Percentiles rank a stretch among this genome's conserved stretches.
phyloP scores from a whole-genome alignment of 108 stramenopile genomes.

The Fragilariopsis cylindrus region DNA sequence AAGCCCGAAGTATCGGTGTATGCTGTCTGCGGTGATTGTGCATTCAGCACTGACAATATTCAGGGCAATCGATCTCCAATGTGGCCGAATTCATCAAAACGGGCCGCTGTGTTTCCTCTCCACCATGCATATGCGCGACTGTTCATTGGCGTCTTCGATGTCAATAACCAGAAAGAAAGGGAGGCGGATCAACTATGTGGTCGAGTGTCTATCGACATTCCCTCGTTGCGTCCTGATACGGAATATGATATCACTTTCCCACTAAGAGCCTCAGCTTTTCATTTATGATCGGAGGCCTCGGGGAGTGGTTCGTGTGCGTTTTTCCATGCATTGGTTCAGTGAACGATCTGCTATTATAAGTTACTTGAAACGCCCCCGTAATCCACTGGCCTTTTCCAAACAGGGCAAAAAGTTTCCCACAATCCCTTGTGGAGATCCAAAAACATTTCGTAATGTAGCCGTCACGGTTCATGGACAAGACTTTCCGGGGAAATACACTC shows the following conservation, averaged over 20 bases:
- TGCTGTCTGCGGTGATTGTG: slow-evolving; percentile 54
- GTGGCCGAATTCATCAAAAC: slow-evolving; percentile 49
- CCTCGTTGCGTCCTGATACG: slow-evolving; percentile 51
- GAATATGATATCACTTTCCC: slow-evolving; percentile 69
- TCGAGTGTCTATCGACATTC: slow-evolving; percentile 53
- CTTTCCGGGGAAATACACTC: slow-evolving; percentile 61
- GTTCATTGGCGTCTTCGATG: slow-evolving; percentile 69
- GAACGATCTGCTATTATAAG: slow-evolving; percentile 50
- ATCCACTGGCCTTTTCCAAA: slow-evolving; percentile 37
- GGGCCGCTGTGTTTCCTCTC: slow-evolving; percentile 61
- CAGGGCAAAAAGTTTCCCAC: slow-evolving; percentile 46
- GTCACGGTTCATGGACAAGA: slow-evolving; percentile 58
- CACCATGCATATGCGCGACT: slow-evolving; percentile 64
- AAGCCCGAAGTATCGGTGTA: slow-evolving; percentile 52
- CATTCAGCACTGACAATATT: slow-evolving; percentile 66
- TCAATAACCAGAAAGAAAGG: slow-evolving; percentile 36
- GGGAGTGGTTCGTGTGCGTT: slow-evolving; percentile 66
- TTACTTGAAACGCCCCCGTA: slow-evolving; percentile 50
- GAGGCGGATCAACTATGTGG: slow-evolving; percentile 60
- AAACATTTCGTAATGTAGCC: slow-evolving; percentile 62
- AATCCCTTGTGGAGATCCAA: slow-evolving; percentile 61
- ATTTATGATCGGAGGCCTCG: slow-evolving; percentile 57
- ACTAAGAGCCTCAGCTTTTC: slow-evolving; percentile 50
- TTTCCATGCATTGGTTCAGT: slow-evolving; percentile 60
- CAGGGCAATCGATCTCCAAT: slow-evolving; percentile 51